These are phyloP conservation scores for Santalum album DNA, from an alignment of 164 flowering plant species.

Conservation along the genomic window DNA sequence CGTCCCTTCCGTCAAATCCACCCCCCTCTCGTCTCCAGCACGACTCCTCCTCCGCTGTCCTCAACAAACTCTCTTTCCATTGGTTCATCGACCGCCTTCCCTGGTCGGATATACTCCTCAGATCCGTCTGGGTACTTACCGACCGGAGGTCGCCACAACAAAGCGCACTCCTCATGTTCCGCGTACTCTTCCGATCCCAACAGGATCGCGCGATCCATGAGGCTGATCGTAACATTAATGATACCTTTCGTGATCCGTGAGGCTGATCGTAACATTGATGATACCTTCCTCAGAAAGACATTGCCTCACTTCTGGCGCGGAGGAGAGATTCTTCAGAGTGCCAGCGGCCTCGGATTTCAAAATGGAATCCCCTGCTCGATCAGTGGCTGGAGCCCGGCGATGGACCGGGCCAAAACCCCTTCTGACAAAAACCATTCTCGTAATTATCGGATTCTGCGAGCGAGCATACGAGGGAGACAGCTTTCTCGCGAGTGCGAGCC, in stretches of 20 bases:
- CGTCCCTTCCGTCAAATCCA: no score
- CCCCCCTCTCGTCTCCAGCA: no score
- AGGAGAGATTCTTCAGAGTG: slow-evolving; percentile 70
- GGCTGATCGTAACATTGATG: slow-evolving; percentile 52
- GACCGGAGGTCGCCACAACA: no score
- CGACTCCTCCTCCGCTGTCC: no score
- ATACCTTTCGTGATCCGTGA: slow-evolving; percentile 88
- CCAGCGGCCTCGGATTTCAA: slow-evolving; percentile 74
- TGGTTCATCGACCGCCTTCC: no score
- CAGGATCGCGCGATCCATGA: slow-evolving; percentile 63
- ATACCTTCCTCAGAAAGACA: slow-evolving; percentile 73
- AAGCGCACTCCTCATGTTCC: no score
- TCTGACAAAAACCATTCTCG: slow-evolving; percentile 82
- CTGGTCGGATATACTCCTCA: no score
- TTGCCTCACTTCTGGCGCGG: slow-evolving; percentile 73
- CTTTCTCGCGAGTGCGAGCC: slow-evolving; percentile 68
- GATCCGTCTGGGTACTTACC: no score
- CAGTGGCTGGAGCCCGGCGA: slow-evolving; percentile 75
- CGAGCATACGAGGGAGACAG: slow-evolving; percentile 58
- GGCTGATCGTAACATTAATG: slow-evolving; percentile 52
- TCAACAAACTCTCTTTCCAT: no score
- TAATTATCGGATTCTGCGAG: slow-evolving; percentile 78
- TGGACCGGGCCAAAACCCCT: slow-evolving; percentile 78
- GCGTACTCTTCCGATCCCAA: slow-evolving; percentile 82
- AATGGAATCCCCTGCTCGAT: slow-evolving; percentile 73